phyloP scores from a whole-genome alignment of 495 filamentous ascomycete genomes.

The Podospora pseudoanserina region DNA sequence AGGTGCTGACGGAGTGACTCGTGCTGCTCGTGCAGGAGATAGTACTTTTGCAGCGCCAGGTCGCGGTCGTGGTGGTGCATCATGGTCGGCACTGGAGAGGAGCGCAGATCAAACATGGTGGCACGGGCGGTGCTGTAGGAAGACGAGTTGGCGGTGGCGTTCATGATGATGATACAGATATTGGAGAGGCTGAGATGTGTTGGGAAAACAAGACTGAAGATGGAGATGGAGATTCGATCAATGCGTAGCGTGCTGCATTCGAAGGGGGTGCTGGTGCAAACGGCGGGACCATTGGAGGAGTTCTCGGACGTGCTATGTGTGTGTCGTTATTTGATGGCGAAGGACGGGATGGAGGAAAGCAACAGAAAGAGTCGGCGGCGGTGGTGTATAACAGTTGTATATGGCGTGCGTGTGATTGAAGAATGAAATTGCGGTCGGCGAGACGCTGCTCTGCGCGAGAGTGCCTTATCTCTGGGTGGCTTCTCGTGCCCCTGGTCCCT shows the following conservation, averaged over 20 bases:
- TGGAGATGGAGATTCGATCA: background rate
- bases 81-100: slow-evolving; percentile 10
- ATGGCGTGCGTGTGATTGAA: slow-evolving; percentile 14
- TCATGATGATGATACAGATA: slow-evolving; percentile 3
- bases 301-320: background rate
- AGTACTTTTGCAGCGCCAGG: slow-evolving; percentile 54
- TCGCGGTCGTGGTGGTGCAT: slow-evolving; percentile 38
- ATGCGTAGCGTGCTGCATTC: slow-evolving; percentile 12
- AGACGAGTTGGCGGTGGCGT: background rate
- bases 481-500: slow-evolving; percentile 3
- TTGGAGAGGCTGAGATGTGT: background rate
- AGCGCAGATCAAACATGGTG: slow-evolving; percentile 22
- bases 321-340: background rate
- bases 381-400: background rate
- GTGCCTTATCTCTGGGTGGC: slow-evolving; percentile 11
- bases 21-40: slow-evolving; percentile 54
- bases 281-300: slow-evolving; percentile 19
- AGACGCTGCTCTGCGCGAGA: slow-evolving; percentile 6
- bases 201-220: background rate
- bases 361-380: background rate
- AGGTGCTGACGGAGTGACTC: slow-evolving; percentile 50
- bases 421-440: slow-evolving; percentile 13
- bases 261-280: slow-evolving; percentile 7
- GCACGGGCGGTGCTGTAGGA: slow-evolving; percentile 8
- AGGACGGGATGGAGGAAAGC: background rate